Evolutionary conservation across 2,329 filamentous ascomycete genomes (phyloP).

Genomic region (Neofusicoccum umdonicola): DNA sequence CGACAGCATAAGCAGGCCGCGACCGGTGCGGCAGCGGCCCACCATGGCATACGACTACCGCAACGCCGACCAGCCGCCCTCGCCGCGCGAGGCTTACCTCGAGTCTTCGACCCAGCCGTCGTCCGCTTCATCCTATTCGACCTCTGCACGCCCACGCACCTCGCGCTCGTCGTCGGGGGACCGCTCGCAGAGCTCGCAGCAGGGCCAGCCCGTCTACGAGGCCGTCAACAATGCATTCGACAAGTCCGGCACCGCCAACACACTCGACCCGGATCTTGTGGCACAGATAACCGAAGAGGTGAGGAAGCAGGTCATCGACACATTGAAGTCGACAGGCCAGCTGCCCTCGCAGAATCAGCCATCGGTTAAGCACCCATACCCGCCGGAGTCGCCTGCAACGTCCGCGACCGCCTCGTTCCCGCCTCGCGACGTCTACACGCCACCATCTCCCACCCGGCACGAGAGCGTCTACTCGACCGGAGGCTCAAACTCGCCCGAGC

Average conservation of each 20-base stretch:
- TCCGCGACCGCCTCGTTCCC: constrained; percentile 50
- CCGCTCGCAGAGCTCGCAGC: constrained; percentile 32
- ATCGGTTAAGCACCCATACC: constrained; percentile 29
- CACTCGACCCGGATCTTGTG: constrained; percentile 60
- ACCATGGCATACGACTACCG: constrained; percentile 46
- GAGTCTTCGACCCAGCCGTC: constrained; percentile 23
- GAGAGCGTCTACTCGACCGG: constrained; percentile 28
- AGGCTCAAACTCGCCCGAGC: constrained; percentile 38
- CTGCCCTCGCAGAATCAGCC: constrained; percentile 28
- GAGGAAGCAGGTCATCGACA: constrained; percentile 43
- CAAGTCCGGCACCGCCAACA: constrained; percentile 47
- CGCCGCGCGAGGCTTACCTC: constrained; percentile 26
- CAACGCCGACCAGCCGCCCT: constrained; percentile 22
- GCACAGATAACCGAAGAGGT: constrained; percentile 62
- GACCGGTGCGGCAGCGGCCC: background rate
- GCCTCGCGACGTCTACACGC: constrained; percentile 51
- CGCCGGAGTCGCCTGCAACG: constrained; percentile 42
- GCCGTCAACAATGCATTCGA: constrained; percentile 58
- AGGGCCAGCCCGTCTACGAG: constrained; percentile 52
- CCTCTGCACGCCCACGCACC: constrained; percentile 20
- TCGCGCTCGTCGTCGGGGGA: constrained; percentile 34
- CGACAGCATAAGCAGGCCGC: constrained; percentile 8
- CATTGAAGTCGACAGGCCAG: constrained; percentile 47
- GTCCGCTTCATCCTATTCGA: constrained; percentile 24
- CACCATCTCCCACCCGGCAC: constrained; percentile 50